A percentile compares a stretch with the other conserved stretches of the same genome.
Evolutionary conservation across 164 flowering plant species (phyloP).

Genomic region (Buxus sempervirens): DNA sequence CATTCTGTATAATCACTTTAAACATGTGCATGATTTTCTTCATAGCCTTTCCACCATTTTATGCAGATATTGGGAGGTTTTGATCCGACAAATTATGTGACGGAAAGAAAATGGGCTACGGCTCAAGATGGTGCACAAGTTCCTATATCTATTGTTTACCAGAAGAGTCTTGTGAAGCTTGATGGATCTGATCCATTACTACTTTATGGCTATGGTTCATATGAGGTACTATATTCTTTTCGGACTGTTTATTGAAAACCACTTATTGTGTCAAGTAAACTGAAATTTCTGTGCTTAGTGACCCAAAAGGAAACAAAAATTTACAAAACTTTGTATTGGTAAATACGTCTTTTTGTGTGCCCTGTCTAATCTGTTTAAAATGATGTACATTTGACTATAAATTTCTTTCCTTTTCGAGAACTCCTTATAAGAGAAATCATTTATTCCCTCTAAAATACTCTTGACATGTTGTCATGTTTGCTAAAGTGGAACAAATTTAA

Average conservation of each 20-base stretch:
- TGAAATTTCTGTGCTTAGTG: neutral
- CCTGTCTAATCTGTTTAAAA: neutral
- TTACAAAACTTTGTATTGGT: no score
- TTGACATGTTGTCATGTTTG: neutral
- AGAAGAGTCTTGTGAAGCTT: slow-evolving; percentile 64
- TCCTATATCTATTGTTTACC: slow-evolving; percentile 73
- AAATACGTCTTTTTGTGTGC: neutral
- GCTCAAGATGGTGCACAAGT: slow-evolving; percentile 77
- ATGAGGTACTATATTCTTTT: slow-evolving; percentile 56
- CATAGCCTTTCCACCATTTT: neutral
- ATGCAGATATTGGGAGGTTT: slow-evolving; percentile 83
- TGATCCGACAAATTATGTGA: slow-evolving; percentile 66
- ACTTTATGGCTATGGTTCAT: slow-evolving; percentile 94
- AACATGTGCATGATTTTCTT: neutral
- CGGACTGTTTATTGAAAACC: neutral
- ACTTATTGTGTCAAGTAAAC: neutral
- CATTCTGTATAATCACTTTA: neutral
- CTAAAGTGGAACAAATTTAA: no score
- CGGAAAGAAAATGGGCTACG: slow-evolving; percentile 83
- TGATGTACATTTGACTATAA: neutral
- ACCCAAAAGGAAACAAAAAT: neutral
- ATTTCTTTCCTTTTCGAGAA: neutral
- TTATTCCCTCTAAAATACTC: neutral
- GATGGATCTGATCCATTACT: slow-evolving; percentile 87
- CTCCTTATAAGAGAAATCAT: neutral